phyloP scores from a whole-genome alignment of 768 basidiomycete species.

The Tulasnella calospora region DNA sequence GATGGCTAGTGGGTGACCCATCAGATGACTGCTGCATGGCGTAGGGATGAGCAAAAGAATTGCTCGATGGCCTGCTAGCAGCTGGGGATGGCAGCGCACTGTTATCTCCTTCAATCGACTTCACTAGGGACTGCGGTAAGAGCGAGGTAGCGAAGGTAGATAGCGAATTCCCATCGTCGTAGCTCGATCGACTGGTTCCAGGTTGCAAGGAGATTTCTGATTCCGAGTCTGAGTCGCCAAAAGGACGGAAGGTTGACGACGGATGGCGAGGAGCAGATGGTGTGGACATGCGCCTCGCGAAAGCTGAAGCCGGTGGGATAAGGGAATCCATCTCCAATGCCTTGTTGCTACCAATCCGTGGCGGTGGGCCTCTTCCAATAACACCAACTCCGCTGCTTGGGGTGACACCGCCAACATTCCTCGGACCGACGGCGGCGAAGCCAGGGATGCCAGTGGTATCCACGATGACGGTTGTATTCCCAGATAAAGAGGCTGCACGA shows the following conservation, averaged over 20 bases:
- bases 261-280: background rate
- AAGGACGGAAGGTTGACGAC: slow-evolving; percentile 48
- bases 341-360: background rate
- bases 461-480: slow-evolving; percentile 5
- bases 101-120: slow-evolving; percentile 44
- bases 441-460: slow-evolving; percentile 14
- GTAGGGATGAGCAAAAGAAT: background rate
- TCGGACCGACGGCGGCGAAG: slow-evolving; percentile 1
- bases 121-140: slow-evolving; percentile 54
- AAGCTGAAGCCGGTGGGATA: background rate
- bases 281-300: background rate
- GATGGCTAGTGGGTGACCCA: slow-evolving; percentile 18
- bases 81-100: background rate
- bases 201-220: slow-evolving; percentile 12
- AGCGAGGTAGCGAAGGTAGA: slow-evolving; percentile 48
- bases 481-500: slow-evolving; percentile 18
- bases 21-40: background rate
- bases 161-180: slow-evolving; percentile 34
- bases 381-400: background rate
- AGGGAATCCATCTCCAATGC: slow-evolving; percentile 3
- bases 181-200: slow-evolving; percentile 22
- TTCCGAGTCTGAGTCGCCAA: slow-evolving; percentile 43
- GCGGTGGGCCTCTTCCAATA: background rate
- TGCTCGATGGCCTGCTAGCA: background rate
- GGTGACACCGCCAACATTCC: background rate